phyloP scores from a whole-genome alignment of 805 yeast genomes.

The Cephaloascus albidus region DNA sequence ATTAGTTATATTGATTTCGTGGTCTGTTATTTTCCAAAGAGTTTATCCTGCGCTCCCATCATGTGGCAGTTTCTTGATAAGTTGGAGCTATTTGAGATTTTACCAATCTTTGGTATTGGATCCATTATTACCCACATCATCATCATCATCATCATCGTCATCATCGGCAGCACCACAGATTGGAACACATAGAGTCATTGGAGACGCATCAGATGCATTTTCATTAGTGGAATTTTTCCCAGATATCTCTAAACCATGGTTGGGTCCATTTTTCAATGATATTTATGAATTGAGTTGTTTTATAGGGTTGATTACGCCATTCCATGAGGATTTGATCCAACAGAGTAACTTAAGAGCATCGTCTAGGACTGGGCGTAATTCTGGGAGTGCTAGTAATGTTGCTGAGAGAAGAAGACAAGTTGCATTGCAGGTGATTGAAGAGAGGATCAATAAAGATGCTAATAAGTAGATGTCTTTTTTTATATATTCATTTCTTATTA shows the following conservation, averaged over 20 bases:
- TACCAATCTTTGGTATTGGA: conserved; percentile 51
- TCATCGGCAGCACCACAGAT: conserved; percentile 13
- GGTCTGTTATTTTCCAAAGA: conserved; percentile 15
- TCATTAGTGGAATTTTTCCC: conserved; percentile 83
- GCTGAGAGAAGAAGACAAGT: conserved; percentile 75
- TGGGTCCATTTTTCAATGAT: conserved; percentile 39
- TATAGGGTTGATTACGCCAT: conserved; percentile 47
- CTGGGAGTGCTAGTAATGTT: conserved; percentile 33
- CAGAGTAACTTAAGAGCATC: conserved; percentile 66
- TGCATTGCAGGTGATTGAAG: conserved; percentile 67
- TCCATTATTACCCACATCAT: conserved; percentile 40
- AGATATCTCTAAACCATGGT: conserved; percentile 36
- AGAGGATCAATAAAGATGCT: conserved; percentile 36
- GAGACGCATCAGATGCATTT: conserved; percentile 90
- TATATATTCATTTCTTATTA: no score
- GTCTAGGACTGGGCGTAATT: conserved; percentile 35
- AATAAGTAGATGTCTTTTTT: neutral
- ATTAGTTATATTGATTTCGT: conserved; percentile 16
- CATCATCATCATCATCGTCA: conserved; percentile 7
- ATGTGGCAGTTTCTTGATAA: conserved; percentile 46
- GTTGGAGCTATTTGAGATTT: conserved; percentile 77
- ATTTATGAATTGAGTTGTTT: conserved; percentile 24
- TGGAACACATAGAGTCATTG: conserved; percentile 32
- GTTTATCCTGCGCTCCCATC: conserved; percentile 50
- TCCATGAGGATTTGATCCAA: conserved; percentile 61